Percentiles rank a stretch among this genome's conserved stretches.
These are phyloP conservation scores for Blastobotrys proliferans DNA, from an alignment of 1,139 yeast species.

Conservation along the genomic window DNA sequence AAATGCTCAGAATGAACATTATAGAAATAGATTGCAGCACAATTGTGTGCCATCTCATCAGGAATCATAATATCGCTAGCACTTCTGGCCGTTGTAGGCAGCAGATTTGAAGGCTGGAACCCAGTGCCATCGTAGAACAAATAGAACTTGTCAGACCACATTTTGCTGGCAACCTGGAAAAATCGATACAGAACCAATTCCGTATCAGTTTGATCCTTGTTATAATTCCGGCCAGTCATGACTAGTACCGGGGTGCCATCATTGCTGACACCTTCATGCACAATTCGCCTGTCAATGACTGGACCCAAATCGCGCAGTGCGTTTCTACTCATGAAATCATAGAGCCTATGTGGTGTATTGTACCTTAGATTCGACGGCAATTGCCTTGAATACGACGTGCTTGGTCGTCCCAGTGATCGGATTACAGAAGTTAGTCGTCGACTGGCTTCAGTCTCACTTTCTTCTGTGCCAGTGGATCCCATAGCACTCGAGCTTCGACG, in stretches of 20 bases:
- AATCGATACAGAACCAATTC: constrained; percentile 58
- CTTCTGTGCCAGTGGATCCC: not conserved
- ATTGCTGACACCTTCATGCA: constrained; percentile 60
- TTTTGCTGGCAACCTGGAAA: constrained; percentile 64
- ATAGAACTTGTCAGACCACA: constrained; percentile 68
- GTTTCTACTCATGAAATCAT: constrained; percentile 72
- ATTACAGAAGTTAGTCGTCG: constrained; percentile 24
- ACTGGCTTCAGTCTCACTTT: constrained; percentile 22
- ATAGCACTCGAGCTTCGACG: constrained; percentile 5
- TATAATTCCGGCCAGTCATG: constrained; percentile 46
- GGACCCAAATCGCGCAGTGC: constrained; percentile 51
- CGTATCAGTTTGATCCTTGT: constrained; percentile 45
- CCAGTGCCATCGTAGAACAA: constrained; percentile 69
- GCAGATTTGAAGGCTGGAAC: constrained; percentile 38
- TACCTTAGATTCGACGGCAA: constrained; percentile 12
- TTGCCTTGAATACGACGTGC: constrained; percentile 11
- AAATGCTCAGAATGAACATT: constrained; percentile 52
- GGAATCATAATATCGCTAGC: constrained; percentile 37
- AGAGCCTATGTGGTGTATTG: constrained; percentile 38
- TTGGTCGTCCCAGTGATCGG: constrained; percentile 27
- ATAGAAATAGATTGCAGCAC: constrained; percentile 54
- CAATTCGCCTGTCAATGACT: constrained; percentile 44
- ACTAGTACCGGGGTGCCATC: constrained; percentile 74
- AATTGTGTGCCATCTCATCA: constrained; percentile 48
- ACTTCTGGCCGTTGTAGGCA: constrained; percentile 30